Evolutionary conservation across 2,329 filamentous ascomycete genomes (phyloP), one percentile per base, ranked within the genome.

Genomic region (Sclerotinia sclerotiorum): DNA sequence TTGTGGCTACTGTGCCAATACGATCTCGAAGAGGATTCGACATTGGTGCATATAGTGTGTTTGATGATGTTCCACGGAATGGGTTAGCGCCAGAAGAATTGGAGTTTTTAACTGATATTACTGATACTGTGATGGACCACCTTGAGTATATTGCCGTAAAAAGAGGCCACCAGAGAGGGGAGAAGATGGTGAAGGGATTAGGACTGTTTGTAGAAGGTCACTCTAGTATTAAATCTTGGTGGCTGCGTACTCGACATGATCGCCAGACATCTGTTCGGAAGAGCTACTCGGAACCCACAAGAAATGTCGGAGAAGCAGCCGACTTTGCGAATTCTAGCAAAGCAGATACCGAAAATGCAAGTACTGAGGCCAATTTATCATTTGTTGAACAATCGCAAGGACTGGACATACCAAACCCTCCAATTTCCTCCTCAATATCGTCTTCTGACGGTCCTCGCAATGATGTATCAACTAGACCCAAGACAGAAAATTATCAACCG

Each of bases 101-200:
- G 2, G 80, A 81, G n/a, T 87, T 86, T 61, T 79, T 90, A 74
- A 83, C 84, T 55, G 85, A 85, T 39, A 81, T 89, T 76, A 79
- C 84, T 1, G 79, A 79, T 39, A 83, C 85, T 2, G 80, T 87
- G 4, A 87, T 88, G 79, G 83, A 87, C 49, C 87, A 90, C 69
- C 75, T 90, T 11, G 86, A 87, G 77, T 84, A 81, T 79, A 85
- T 80, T 60, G 81, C 82, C 72, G 83, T 79, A 69, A 82, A 78
- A 67, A 84, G 82, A 69, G 85, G 66, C 17, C 67, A 69, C 11
- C 51, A 55, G 24, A 51, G 67, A 49, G 62, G 67, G 17, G 62
- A 67, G 44, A 69, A 67, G n/a, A 69, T 69, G 67, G 67, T 69
- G 5, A 69, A 66, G 35, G 62, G 67, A 5, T 54, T 67, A 19